A percentile compares a stretch with the other conserved stretches of the same genome.
Conservation (phyloP, 2,329 filamentous ascomycete genomes). For the Neofusicoccum parvum region DNA sequence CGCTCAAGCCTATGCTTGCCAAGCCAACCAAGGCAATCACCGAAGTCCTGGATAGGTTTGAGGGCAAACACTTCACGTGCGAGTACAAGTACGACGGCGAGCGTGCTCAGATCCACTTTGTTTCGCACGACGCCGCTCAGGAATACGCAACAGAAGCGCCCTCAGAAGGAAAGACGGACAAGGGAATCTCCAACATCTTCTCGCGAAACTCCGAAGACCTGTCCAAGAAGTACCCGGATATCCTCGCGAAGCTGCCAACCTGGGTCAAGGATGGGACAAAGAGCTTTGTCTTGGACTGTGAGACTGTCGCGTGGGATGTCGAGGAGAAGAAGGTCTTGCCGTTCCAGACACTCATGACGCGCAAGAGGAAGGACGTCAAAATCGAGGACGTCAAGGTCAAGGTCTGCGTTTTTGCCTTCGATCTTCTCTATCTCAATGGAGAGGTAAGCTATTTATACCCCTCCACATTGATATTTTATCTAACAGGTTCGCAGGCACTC, state of each 20-base stretch:
- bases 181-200: slow-evolving; percentile 88
- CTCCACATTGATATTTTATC: not conserved
- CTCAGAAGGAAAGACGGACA: slow-evolving; percentile 66
- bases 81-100: slow-evolving; percentile 99
- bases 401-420: slow-evolving; percentile 96
- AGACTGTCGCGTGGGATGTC: slow-evolving; percentile 97
- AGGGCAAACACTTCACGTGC: slow-evolving; percentile 93
- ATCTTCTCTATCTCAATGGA: slow-evolving; percentile 90
- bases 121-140: slow-evolving; percentile 75
- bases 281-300: slow-evolving; percentile 97
- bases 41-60: slow-evolving; percentile 94
- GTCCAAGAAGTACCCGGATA: slow-evolving; percentile 96
- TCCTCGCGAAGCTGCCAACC: slow-evolving; percentile 79
- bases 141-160: slow-evolving; percentile 63
- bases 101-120: slow-evolving; percentile 97
- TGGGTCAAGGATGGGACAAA: slow-evolving; percentile 91
- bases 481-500: slow-evolving; percentile 56
- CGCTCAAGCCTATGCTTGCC: slow-evolving; percentile 96
- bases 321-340: slow-evolving; percentile 92
- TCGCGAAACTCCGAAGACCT: slow-evolving; percentile 96
- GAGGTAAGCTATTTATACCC: slow-evolving; percentile 54
- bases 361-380: slow-evolving; percentile 97
- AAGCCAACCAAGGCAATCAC: slow-evolving; percentile 98
- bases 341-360: slow-evolving; percentile 97
- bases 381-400: slow-evolving; percentile 94